Percentiles rank a stretch among this genome's conserved stretches.
Evolutionary conservation across 192 early-diverging fungal genomes (phyloP).

Genomic region (Coemansia guatemalensis): DNA sequence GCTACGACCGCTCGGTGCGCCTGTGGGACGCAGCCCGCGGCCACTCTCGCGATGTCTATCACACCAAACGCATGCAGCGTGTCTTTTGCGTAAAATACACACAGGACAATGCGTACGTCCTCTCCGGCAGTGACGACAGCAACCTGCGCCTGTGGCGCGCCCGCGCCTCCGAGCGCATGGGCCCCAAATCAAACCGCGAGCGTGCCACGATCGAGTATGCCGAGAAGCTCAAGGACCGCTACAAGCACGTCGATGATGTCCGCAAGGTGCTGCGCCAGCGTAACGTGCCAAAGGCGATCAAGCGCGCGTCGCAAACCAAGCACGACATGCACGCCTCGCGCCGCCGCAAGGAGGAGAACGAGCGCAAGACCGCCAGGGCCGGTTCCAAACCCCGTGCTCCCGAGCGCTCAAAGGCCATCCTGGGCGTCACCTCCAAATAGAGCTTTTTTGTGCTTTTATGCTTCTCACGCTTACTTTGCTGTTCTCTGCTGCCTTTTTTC

Average conservation of each 20-base stretch:
- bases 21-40: slow-evolving; percentile 80
- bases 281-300: slow-evolving; percentile 80
- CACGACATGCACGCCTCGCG: slow-evolving; percentile 75
- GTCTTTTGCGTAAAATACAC: slow-evolving; percentile 90
- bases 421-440: slow-evolving; percentile 58
- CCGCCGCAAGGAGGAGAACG: slow-evolving; percentile 88
- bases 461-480: too few relatives aligned
- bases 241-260: slow-evolving; percentile 88
- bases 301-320: slow-evolving; percentile 76
- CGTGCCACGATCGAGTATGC: slow-evolving; percentile 75
- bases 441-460: neutral
- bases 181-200: slow-evolving; percentile 74
- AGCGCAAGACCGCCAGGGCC: slow-evolving; percentile 79
- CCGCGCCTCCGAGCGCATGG: slow-evolving; percentile 83
- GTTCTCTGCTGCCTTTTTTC: neutral
- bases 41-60: slow-evolving; percentile 90
- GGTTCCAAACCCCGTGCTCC: slow-evolving; percentile 58
- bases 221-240: slow-evolving; percentile 90
- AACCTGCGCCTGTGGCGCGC: slow-evolving; percentile 98
- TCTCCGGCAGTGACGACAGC: slow-evolving; percentile 97
- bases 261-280: slow-evolving; percentile 85
- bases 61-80: slow-evolving; percentile 98
- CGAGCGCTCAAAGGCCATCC: slow-evolving; percentile 71
- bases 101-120: slow-evolving; percentile 92
- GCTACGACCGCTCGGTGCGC: slow-evolving; percentile 92